A percentile compares a stretch with the other conserved stretches of the same genome.
Conservation (phyloP, 1,139 yeast genomes). For the Nakaseomyces bracarensis region DNA sequence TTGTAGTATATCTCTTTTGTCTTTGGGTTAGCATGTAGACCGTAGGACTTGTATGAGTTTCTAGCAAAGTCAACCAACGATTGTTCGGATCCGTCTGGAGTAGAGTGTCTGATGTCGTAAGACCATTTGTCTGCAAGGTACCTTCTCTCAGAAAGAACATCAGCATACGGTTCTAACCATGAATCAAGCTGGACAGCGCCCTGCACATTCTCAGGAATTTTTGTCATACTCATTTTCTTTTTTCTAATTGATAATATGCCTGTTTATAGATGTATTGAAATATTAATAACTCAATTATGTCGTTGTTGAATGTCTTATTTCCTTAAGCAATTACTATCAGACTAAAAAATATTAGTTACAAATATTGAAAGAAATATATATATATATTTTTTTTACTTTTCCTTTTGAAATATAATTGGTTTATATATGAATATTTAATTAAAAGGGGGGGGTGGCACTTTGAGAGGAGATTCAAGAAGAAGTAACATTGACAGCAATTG, state of each 20-base stretch:
- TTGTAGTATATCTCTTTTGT: slow-evolving; percentile 52
- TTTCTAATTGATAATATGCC: no score
- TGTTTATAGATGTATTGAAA: not conserved
- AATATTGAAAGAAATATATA: no score
- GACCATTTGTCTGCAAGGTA: slow-evolving; percentile 51
- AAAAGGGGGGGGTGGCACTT: no score
- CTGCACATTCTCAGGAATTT: slow-evolving; percentile 37
- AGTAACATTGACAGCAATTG: no score
- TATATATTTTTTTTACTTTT: no score
- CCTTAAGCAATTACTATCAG: no score
- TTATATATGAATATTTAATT: no score
- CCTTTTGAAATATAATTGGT: no score
- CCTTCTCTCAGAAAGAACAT: slow-evolving; percentile 48
- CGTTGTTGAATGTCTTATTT: no score
- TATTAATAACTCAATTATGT: no score
- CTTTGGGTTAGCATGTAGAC: slow-evolving; percentile 54
- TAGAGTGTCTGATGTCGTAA: slow-evolving; percentile 29
- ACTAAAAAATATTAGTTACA: no score
- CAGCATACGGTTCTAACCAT: slow-evolving; percentile 76
- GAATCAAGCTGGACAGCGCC: slow-evolving; percentile 71
- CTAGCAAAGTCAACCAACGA: slow-evolving; percentile 40
- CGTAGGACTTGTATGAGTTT: slow-evolving; percentile 55
- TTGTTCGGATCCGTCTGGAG: slow-evolving; percentile 30
- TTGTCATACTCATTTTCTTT: slow-evolving; percentile 12
- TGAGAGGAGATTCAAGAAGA: no score